Conservation (phyloP, 257 asterid species). For the Thymus quinquecostatus region DNA sequence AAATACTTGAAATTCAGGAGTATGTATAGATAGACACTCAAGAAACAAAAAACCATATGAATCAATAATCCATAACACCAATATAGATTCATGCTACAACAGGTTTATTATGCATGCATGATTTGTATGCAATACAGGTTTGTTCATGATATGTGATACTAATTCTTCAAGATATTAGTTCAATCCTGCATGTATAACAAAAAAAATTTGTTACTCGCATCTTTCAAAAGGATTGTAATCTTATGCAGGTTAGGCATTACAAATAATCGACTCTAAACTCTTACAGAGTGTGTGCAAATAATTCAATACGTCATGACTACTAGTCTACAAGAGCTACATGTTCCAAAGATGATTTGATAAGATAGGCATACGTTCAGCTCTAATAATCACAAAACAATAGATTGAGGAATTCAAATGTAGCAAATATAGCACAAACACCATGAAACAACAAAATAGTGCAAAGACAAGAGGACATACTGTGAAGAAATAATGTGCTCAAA, state of each 20-base stretch:
- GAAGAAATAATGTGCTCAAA: constrained; percentile 77
- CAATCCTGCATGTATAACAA: not conserved
- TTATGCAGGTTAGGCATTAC: not conserved
- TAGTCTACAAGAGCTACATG: not conserved
- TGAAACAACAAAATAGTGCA: constrained; percentile 16
- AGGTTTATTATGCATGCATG: constrained; percentile 7
- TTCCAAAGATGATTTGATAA: constrained; percentile 3
- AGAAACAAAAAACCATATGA: not conserved
- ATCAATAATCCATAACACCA: not conserved
- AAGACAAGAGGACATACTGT: constrained; percentile 54
- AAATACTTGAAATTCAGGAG: not conserved
- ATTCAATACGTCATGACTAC: not conserved
- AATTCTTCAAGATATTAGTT: not conserved
- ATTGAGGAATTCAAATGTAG: not conserved
- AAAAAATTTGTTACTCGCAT: not conserved
- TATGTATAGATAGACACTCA: constrained; percentile 9
- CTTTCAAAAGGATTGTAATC: not conserved
- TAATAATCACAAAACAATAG: not conserved
- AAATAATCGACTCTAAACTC: not conserved
- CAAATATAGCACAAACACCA: constrained; percentile 8
- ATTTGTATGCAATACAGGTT: not conserved
- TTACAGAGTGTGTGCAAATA: not conserved
- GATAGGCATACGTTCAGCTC: not conserved
- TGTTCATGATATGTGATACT: not conserved
- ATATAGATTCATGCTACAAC: not conserved